phyloP scores from a whole-genome alignment of 2,329 filamentous ascomycete species.

The Ophiostoma sp. region DNA sequence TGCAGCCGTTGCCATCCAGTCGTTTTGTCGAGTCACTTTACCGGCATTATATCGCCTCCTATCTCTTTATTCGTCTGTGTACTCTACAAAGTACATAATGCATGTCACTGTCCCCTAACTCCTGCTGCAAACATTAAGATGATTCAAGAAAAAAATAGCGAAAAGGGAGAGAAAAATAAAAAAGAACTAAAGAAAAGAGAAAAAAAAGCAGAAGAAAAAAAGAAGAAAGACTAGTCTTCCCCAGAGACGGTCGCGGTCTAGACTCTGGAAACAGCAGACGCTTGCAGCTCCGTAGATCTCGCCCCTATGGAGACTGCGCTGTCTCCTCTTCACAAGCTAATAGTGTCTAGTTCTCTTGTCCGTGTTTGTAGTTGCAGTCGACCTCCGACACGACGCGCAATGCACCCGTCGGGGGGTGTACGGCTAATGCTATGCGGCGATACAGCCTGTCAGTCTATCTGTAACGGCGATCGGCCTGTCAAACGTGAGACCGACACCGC shows the following conservation, averaged over 20 bases:
- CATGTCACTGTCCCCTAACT: not conserved
- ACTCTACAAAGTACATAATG: no score
- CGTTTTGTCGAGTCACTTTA: no score
- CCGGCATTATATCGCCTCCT: no score
- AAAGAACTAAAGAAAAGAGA: not conserved
- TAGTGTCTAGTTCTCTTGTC: not conserved
- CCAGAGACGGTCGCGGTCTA: slow-evolving; percentile 7
- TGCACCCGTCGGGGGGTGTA: not conserved
- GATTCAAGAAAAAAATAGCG: not conserved
- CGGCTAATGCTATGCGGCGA: no score
- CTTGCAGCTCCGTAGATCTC: not conserved
- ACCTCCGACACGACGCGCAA: not conserved
- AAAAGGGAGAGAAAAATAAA: not conserved
- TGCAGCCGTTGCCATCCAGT: not conserved
- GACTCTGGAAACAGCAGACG: not conserved
- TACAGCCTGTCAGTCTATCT: not conserved
- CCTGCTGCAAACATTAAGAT: not conserved
- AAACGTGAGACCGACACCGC: not conserved
- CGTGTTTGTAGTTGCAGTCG: not conserved
- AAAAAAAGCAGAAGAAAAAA: not conserved
- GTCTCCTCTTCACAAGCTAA: not conserved
- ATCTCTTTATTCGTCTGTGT: not conserved
- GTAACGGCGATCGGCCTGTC: slow-evolving; percentile 2
- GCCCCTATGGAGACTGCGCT: not conserved
- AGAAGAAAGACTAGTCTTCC: not conserved